These are phyloP conservation scores for Venustampulla echinocandica DNA, from an alignment of 495 filamentous ascomycete species.

Conservation along the genomic window DNA sequence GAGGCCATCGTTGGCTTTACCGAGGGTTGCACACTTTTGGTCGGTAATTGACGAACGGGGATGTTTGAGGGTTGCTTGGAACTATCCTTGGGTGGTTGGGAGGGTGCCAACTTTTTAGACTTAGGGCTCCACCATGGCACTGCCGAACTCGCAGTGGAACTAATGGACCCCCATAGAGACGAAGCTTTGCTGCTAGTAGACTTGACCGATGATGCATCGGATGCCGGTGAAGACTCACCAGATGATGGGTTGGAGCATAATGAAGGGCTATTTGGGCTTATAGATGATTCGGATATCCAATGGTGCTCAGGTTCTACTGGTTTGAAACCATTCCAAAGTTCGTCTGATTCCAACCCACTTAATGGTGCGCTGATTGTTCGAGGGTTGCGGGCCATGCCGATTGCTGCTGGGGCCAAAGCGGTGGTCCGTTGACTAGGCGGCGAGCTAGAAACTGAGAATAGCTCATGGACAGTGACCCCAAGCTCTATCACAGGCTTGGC, in stretches of 20 bases:
- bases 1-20: background rate
- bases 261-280: constrained; percentile 18
- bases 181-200: constrained; percentile 24
- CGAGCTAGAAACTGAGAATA: constrained; percentile 11
- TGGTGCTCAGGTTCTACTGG: constrained; percentile 14
- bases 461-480: constrained; percentile 3
- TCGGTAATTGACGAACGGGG: constrained; percentile 10
- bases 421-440: constrained; percentile 9
- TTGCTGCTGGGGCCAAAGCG: constrained; percentile 9
- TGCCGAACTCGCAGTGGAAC: background rate
- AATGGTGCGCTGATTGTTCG: constrained; percentile 5
- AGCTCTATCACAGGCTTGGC: background rate
- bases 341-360: constrained; percentile 5
- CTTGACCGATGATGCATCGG: constrained; percentile 19
- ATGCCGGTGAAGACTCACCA: constrained; percentile 14
- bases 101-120: constrained; percentile 5
- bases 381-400: constrained; percentile 19
- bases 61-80: constrained; percentile 4
- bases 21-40: background rate
- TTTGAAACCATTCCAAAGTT: constrained; percentile 12
- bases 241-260: constrained; percentile 16
- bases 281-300: constrained; percentile 24
- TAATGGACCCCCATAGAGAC: constrained; percentile 14
- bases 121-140: constrained; percentile 15
- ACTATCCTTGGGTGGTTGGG: constrained; percentile 1